Conservation (phyloP, 2,329 filamentous ascomycete genomes). For the Aspergillus cejpii region DNA sequence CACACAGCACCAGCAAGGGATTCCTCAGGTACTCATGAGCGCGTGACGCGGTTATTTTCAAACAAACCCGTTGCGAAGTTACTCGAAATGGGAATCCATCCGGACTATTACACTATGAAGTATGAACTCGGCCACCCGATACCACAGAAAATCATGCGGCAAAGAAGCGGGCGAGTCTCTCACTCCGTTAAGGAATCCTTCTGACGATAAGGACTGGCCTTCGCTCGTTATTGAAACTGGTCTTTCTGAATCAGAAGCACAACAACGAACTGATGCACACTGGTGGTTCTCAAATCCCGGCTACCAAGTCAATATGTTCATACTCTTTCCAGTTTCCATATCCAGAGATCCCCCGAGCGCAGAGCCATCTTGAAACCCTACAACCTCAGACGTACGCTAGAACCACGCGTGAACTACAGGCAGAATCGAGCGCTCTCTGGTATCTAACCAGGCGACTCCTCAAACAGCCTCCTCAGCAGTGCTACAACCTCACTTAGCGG, state of each 20-base stretch:
- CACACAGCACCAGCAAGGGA: too few relatives aligned
- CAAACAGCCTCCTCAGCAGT: not conserved
- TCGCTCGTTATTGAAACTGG: slow-evolving; percentile 5
- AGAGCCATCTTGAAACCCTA: not conserved
- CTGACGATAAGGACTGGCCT: too few relatives aligned
- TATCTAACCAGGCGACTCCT: not conserved
- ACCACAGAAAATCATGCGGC: too few relatives aligned
- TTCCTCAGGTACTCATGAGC: too few relatives aligned
- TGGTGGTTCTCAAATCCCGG: slow-evolving; percentile 5
- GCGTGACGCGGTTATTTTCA: too few relatives aligned
- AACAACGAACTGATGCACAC: slow-evolving; percentile 2
- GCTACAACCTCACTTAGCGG: not conserved
- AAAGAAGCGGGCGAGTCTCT: too few relatives aligned
- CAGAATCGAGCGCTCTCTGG: not conserved
- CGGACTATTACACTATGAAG: too few relatives aligned
- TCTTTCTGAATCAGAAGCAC: slow-evolving; percentile 4
- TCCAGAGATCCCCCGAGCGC: not conserved
- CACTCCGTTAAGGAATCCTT: too few relatives aligned
- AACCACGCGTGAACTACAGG: not conserved
- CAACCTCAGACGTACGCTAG: not conserved
- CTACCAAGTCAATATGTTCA: slow-evolving; percentile 2
- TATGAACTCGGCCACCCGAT: too few relatives aligned
- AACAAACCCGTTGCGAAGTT: too few relatives aligned
- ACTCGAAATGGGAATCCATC: too few relatives aligned
- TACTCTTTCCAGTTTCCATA: slow-evolving; percentile 4